These are phyloP conservation scores for Wallemia hederae DNA, from an alignment of 1,284 basidiomycete species.

Conservation along the genomic window DNA sequence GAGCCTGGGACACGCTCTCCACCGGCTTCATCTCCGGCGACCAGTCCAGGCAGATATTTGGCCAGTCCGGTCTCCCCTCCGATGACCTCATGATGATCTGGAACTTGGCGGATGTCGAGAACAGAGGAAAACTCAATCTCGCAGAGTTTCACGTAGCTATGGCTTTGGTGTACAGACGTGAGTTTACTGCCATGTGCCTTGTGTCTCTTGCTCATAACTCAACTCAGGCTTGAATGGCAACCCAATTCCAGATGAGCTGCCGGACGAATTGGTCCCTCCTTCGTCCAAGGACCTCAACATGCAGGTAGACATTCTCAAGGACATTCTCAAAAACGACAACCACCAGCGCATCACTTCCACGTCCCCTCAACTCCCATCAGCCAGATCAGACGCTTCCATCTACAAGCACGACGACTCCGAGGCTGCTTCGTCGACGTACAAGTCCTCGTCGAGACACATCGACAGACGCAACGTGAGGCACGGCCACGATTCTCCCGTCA, in stretches of 20 bases:
- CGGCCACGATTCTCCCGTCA: conserved; percentile 34
- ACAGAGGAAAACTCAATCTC: conserved; percentile 74
- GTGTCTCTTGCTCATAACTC: conserved; percentile 1
- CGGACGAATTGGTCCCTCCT: conserved; percentile 68
- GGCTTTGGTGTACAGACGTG: conserved; percentile 86
- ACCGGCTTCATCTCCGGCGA: conserved; percentile 67
- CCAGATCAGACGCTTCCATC: conserved; percentile 60
- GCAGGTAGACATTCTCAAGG: conserved; percentile 72
- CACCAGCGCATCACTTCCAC: conserved; percentile 25
- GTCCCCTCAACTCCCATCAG: conserved; percentile 25
- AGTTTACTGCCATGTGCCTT: conserved; percentile 14
- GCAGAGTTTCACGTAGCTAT: conserved; percentile 97
- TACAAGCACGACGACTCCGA: conserved; percentile 59
- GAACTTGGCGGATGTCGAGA: conserved; percentile 65
- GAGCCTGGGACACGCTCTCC: conserved; percentile 64
- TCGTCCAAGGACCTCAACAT: conserved; percentile 70
- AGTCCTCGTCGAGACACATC: conserved; percentile 59
- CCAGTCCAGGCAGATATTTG: conserved; percentile 76
- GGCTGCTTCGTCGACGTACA: conserved; percentile 28
- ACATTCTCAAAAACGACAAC: conserved; percentile 66
- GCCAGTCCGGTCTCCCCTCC: conserved; percentile 62
- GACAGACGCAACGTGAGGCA: conserved; percentile 59
- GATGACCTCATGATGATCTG: conserved; percentile 85
- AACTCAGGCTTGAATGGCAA: conserved; percentile 60
- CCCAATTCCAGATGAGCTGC: conserved; percentile 57